Evolutionary conservation across 179 eudicot species (phyloP).

Genomic region (Spinacia oleracea): DNA sequence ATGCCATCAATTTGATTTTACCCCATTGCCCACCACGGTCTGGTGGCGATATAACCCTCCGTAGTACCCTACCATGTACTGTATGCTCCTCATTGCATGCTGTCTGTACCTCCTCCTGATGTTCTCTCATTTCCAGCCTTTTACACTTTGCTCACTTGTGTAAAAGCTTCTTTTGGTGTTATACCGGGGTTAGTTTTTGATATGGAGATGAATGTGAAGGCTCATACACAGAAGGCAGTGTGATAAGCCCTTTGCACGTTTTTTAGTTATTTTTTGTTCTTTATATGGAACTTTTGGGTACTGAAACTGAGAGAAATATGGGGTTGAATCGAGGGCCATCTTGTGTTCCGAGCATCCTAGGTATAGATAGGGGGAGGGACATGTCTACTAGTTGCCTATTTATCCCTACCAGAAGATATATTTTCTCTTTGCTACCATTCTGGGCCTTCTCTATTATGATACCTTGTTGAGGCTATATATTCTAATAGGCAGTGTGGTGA

Average conservation of each 20-base stretch:
- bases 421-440: not conserved
- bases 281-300: not conserved
- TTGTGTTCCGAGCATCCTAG: too few relatives aligned
- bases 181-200: not conserved
- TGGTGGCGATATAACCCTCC: not conserved
- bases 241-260: not conserved
- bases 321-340: not conserved
- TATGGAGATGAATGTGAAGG: not conserved
- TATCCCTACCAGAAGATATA: not conserved
- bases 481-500: not conserved
- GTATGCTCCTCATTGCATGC: not conserved
- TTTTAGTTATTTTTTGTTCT: too few relatives aligned
- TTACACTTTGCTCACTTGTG: not conserved
- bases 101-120: not conserved
- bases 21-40: not conserved
- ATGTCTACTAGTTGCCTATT: not conserved
- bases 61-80: not conserved
- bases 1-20: not conserved
- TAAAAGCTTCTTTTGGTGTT: not conserved
- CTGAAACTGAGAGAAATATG: not conserved
- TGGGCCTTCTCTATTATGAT: not conserved
- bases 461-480: too few relatives aligned
- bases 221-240: not conserved
- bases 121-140: not conserved
- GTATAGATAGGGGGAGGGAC: not conserved